These are phyloP conservation scores for Saccharum officinarum DNA, from an alignment of 176 grass and related monocot genomes.

Conservation along the genomic window DNA sequence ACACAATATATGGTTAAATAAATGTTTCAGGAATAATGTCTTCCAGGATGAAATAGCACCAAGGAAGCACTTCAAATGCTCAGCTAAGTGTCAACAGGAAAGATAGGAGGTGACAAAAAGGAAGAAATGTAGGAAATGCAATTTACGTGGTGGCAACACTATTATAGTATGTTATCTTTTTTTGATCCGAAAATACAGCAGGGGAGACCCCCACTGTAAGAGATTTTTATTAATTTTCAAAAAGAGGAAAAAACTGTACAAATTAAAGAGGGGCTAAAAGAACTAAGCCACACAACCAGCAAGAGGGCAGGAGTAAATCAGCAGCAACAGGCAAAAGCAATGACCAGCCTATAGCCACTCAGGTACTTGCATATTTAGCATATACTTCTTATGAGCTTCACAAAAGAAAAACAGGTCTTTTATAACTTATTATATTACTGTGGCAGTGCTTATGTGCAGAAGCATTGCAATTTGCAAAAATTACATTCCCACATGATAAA, in stretches of 20 bases:
- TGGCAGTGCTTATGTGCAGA: neutral
- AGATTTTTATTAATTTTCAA: too few species aligned
- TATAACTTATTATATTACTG: neutral
- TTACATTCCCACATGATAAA: neutral
- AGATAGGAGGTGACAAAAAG: neutral
- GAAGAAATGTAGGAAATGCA: neutral
- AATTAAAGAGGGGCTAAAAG: too few species aligned
- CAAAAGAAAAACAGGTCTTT: neutral
- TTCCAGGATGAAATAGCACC: slow-evolving; percentile 18
- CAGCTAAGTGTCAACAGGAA: slow-evolving; percentile 19
- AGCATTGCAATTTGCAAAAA: neutral
- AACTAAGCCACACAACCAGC: too few species aligned
- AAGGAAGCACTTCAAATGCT: slow-evolving; percentile 32
- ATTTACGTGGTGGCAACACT: neutral
- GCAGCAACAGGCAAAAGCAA: neutral
- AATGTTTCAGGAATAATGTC: slow-evolving; percentile 4
- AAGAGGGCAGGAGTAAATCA: too few species aligned
- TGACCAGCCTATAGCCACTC: neutral
- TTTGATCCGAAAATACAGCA: too few species aligned
- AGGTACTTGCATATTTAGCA: neutral
- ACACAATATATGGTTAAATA: slow-evolving; percentile 8
- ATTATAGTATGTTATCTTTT: neutral
- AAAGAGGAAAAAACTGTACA: too few species aligned
- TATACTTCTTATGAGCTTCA: neutral
- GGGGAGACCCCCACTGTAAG: too few species aligned